Evolutionary conservation across 2,329 filamentous ascomycete genomes (phyloP).

Genomic region (Dothidotthia symphoricarpi): DNA sequence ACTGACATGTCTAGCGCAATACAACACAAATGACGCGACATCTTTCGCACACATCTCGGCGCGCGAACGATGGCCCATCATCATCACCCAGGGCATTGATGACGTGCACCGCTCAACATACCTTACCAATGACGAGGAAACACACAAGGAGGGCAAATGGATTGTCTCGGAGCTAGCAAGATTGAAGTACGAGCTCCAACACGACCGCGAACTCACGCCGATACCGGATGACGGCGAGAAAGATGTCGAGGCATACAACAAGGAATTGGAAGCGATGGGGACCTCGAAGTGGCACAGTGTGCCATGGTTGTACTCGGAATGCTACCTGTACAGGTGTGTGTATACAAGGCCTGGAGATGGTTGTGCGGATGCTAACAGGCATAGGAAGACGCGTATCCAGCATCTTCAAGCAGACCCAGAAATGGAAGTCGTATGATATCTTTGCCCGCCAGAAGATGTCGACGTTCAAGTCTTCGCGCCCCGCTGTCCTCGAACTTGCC

Average conservation of each 20-base stretch:
- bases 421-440: conserved; percentile 90
- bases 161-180: conserved; percentile 76
- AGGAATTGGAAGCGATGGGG: conserved; percentile 73
- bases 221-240: conserved; percentile 72
- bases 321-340: conserved; percentile 79
- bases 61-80: conserved; percentile 86
- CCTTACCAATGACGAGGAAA: conserved; percentile 59
- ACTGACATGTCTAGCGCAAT: conserved; percentile 58
- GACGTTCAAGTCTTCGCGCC: conserved; percentile 87
- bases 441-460: conserved; percentile 87
- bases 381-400: conserved; percentile 70
- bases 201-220: conserved; percentile 76
- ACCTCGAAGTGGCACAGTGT: conserved; percentile 77
- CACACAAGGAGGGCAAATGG: conserved; percentile 76
- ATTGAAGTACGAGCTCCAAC: conserved; percentile 93
- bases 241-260: conserved; percentile 80
- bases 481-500: conserved; percentile 79
- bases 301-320: conserved; percentile 89
- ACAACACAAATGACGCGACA: conserved; percentile 73
- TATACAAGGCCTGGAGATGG: no score
- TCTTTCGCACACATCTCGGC: conserved; percentile 89
- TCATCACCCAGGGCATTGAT: conserved; percentile 89
- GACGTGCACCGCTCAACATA: conserved; percentile 79
- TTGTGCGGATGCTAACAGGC: conserved; percentile 10
- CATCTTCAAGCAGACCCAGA: conserved; percentile 69